Evolutionary conservation across 306 rosid species (phyloP), one percentile per base, ranked within the genome.

Genomic region (Sophora flavescens): DNA sequence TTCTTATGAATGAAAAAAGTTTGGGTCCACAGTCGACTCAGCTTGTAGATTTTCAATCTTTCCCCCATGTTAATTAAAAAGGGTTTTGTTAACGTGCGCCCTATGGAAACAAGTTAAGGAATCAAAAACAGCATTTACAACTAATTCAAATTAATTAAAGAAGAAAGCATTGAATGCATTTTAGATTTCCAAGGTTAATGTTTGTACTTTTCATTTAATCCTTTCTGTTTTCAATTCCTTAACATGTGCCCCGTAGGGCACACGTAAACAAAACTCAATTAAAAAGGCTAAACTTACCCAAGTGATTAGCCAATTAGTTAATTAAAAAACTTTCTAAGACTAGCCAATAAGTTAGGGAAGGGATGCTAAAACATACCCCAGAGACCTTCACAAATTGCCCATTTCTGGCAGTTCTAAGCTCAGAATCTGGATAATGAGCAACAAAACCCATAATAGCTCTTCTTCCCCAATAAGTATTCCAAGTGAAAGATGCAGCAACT

Each of bases 351-450:
- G 52, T 64, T 33, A 65, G 63, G 77, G 48, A 72, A 80, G 74
- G 5, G 80, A 50, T 81, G 58, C 42, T 63, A 70, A 63, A 63
- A 81, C 97, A 61, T 95, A 95, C 99, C 93, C 99, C 99, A 3
- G 99, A 92, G 81, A 95, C 93, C 84, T 95, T 95, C 87, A 95
- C 97, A 38, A 89, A 89, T 68, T 95, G 97, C 71, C 99, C 99
- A 87, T 89, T 92, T 76, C 88, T 91, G 7, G 99, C 99, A 73
- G 96, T 95, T 87, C 99, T 90, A 63, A 95, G 99, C 87, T 95
- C 99, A 8, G 98, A 89, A 68, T 95, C 99, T 4, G 98, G 98
- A 88, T 92, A 91, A 47, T 83, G 83, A 63, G 87, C 79, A 78
- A 95, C 80, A 63, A 87, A 95, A 56, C 90, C 87, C 75, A 89